Evolutionary conservation across 331 rosid species (phyloP), one percentile per base, ranked within the genome.

Genomic region (Acacia pycnantha): DNA sequence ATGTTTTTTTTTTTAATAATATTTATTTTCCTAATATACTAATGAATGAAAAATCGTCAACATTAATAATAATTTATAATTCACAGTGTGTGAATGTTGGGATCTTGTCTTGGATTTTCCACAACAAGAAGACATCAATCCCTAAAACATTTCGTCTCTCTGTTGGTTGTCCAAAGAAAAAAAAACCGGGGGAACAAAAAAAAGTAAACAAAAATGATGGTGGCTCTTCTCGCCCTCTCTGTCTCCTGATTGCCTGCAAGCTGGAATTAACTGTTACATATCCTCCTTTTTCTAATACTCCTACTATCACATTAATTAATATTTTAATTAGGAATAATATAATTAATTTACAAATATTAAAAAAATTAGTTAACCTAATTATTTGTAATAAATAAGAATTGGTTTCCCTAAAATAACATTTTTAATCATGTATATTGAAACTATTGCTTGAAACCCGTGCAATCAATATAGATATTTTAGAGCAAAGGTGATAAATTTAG

Each of bases 221-320:
- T 74, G 68, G 74, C 21, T 73, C 27, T 76, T 11, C 31, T 76
- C 56, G 43, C 83, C 77, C 85, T 88, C 85, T 29, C 4, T 88
- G 94, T 87, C 90, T 87, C 95, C 93, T 87, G 67, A 81, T 84
- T 79, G 88, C 93, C 92, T 82, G 90, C 90, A 91, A 88, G 90
- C 88, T 81, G 81, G 90, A 86, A 85, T 85, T 59, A 75, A 84
- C 82, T 85, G 84, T 80, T 77, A 74, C 84, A 87, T 67, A 75
- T 46, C 71, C 70, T 79, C 31, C 74, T 70, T 72, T 59, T 12
- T n/a, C 29, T 58, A 58, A 22, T 53, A 43, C 46, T 43, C 11
- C 11, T 43, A 50, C 21, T 50, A 16, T 50, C 19, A 3, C 56
- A 50, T 50, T 13, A 50, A 16, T 48, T 51, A 16, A 5, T 51